Base-by-base conservation (phyloP, 2,329 filamentous ascomycete genomes). In the Neoscytalidium dimidiatum region DNA sequence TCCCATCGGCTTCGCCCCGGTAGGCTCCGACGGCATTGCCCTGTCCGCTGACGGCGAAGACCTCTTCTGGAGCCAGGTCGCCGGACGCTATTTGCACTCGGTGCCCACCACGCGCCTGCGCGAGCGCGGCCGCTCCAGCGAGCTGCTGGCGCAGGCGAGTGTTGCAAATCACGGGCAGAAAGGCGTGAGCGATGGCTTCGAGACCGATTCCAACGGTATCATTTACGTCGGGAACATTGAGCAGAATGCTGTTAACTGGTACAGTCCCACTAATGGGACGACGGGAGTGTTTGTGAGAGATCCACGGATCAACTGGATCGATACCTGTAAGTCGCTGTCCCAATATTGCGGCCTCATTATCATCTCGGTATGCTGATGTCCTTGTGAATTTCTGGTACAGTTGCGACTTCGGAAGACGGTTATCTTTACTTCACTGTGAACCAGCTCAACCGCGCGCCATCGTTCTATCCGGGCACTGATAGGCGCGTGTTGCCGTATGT, bases 371-470 rank as follows among this genome's bases (percentile, higher is more conserved):
- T 19, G 43, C 64, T 61, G 41, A 43, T 13, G 35, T 17, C 21
- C 17, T 19, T 43, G n/a, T n/a, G n/a, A n/a, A n/a, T 31, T 53
- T 14, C 48, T 44, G 19, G 6, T 23, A 26, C 60, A 73, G 71
- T 82, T 68, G 77, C 76, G 3, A 73, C 78, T 3, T 77, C 73
- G 1, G 74, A 73, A 3, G 80, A 84, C 68, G 82, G 83, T 0
- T 83, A 84, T 67, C 68, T 85, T 1, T 85, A 85, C 69, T 85
- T 84, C 67, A 86, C 82, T 0, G 79, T 80, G 41, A 85, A 85
- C 64, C 83, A 85, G 73, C 73, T 85, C 19, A 74, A 72, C 3
- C 77, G 79, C 33, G 70, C 72, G 3, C 67, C 73, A 29, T 68
- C 68, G 1, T 77, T 76, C 62, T 79, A 77, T 44, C 77, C 79